Conservation (phyloP, 805 yeast species). For the Nakazawaea ambrosiae region DNA sequence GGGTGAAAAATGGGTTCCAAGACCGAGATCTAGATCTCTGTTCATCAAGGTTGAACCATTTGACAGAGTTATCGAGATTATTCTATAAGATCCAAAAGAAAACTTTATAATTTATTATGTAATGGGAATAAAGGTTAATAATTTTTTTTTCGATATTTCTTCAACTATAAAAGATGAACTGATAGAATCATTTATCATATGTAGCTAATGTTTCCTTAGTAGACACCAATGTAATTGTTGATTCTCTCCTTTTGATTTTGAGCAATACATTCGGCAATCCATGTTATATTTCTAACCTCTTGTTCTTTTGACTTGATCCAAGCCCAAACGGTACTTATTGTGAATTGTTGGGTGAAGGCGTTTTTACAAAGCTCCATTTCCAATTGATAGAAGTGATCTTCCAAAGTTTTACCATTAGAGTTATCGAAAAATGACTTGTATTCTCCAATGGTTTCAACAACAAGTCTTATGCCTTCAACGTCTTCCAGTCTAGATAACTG, state of each 20-base stretch:
- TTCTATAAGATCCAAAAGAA: conserved; percentile 35
- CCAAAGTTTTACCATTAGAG: conserved; percentile 54
- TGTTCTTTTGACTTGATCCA: conserved; percentile 96
- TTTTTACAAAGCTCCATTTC: conserved; percentile 91
- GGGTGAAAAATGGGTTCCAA: conserved; percentile 46
- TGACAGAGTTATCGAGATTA: conserved; percentile 52
- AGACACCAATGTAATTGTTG: conserved; percentile 83
- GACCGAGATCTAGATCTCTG: conserved; percentile 47
- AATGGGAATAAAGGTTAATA: not conserved
- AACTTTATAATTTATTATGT: not conserved
- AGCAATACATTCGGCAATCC: conserved; percentile 99
- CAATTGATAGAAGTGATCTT: conserved; percentile 87
- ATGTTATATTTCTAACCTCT: conserved; percentile 94
- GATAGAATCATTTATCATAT: too few species aligned
- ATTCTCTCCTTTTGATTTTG: conserved; percentile 96
- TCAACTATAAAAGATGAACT: too few species aligned
- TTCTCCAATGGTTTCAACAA: conserved; percentile 59
- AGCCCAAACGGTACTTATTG: conserved; percentile 88
- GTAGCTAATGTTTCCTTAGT: too few species aligned
- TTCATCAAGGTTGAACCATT: conserved; percentile 43
- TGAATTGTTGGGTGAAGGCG: conserved; percentile 95
- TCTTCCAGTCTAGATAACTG: conserved; percentile 76
- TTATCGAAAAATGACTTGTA: conserved; percentile 52
- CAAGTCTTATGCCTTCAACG: conserved; percentile 67
- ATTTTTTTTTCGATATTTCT: not conserved